Evolutionary conservation across 306 rosid species (phyloP).

Genomic region (Lathyrus aphaca): DNA sequence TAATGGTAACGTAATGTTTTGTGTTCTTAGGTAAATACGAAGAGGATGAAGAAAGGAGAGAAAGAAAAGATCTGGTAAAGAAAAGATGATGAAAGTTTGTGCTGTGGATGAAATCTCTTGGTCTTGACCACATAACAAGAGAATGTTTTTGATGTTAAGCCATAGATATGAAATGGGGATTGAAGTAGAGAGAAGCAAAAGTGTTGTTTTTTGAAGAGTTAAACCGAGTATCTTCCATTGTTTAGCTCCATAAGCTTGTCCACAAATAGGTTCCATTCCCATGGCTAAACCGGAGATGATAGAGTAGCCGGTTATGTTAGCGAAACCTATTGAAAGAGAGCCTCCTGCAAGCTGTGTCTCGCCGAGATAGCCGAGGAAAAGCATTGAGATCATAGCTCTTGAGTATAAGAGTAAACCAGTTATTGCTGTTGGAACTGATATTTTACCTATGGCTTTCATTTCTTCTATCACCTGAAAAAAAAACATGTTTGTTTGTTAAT

Average conservation of each 20-base stretch:
- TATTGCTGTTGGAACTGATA: slow-evolving; percentile 79
- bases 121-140: slow-evolving; percentile 85
- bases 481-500: slow-evolving; percentile 1
- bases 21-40: slow-evolving; percentile 78
- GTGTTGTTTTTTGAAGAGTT: slow-evolving; percentile 82
- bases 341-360: slow-evolving; percentile 93
- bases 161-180: slow-evolving; percentile 83
- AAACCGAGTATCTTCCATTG: slow-evolving; percentile 77
- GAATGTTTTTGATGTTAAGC: slow-evolving; percentile 79
- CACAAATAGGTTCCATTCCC: slow-evolving; percentile 99
- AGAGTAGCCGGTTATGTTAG: slow-evolving; percentile 98
- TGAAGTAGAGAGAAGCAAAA: slow-evolving; percentile 71
- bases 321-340: slow-evolving; percentile 89
- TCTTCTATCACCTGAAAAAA: slow-evolving; percentile 68
- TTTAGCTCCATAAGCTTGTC: slow-evolving; percentile 90
- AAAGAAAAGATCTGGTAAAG: slow-evolving; percentile 83
- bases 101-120: slow-evolving; percentile 71
- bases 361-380: slow-evolving; percentile 87
- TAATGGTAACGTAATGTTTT: slow-evolving; percentile 72
- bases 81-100: slow-evolving; percentile 73
- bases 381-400: slow-evolving; percentile 96
- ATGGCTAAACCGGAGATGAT: slow-evolving; percentile 92
- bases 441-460: slow-evolving; percentile 80
- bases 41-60: slow-evolving; percentile 94
- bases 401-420: slow-evolving; percentile 81